A percentile compares a stretch with the other conserved stretches of the same genome.
These are phyloP conservation scores for Penstemon davidsonii DNA, from an alignment of 257 asterid species.

Conservation along the genomic window DNA sequence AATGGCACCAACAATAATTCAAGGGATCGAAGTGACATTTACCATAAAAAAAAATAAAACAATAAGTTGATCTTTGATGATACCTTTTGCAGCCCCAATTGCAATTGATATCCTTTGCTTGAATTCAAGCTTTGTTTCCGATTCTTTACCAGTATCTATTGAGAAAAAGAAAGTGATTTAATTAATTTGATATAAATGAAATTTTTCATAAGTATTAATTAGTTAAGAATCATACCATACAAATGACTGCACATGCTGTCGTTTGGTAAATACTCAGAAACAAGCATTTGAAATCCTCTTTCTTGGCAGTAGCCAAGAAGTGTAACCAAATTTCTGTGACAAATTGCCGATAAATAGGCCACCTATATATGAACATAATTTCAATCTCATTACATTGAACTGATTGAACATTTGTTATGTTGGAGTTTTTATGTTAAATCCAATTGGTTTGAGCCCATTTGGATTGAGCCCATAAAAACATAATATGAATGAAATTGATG, in stretches of 20 bases:
- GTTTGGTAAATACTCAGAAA: constrained; percentile 67
- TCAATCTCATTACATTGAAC: neutral
- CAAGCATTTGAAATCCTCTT: constrained; percentile 61
- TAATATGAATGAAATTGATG: too few species aligned
- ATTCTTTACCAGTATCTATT: constrained; percentile 41
- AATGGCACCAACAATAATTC: too few species aligned
- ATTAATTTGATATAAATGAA: neutral
- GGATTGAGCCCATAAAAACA: too few species aligned
- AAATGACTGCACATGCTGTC: constrained; percentile 65
- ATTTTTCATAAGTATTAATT: neutral
- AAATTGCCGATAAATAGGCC: constrained; percentile 43
- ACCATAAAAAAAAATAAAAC: too few species aligned
- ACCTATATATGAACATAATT: constrained; percentile 50
- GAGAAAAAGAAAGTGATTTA: neutral
- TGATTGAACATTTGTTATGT: too few species aligned
- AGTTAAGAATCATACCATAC: constrained; percentile 46
- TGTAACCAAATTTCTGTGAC: constrained; percentile 61
- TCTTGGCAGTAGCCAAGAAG: constrained; percentile 75
- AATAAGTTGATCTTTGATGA: neutral
- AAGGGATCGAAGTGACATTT: too few species aligned
- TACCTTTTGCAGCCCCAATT: constrained; percentile 80
- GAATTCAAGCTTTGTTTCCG: constrained; percentile 59
- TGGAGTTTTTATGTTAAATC: too few species aligned
- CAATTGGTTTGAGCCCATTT: too few species aligned
- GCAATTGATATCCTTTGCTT: constrained; percentile 75